phyloP scores from a whole-genome alignment of 208 protist species.

The Naegleria lovaniensis region DNA sequence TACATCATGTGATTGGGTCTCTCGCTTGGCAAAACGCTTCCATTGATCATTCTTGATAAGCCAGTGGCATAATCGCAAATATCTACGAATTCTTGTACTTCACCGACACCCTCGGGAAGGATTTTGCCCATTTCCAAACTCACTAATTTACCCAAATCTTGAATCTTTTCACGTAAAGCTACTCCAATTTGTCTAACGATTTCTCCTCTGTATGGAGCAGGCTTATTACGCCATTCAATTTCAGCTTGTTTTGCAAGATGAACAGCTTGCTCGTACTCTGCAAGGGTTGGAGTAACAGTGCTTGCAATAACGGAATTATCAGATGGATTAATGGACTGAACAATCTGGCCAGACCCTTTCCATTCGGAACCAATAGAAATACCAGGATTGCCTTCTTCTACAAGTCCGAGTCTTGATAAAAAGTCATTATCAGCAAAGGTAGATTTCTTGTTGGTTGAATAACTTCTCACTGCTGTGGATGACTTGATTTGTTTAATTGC shows the following conservation, averaged over 20 bases:
- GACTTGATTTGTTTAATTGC: too few relatives aligned
- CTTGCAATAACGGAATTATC: conserved; percentile 45
- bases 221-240: conserved; percentile 35
- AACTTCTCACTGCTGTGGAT: too few relatives aligned
- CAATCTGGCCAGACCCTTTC: conserved; percentile 32
- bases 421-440: conserved; percentile 29
- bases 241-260: conserved; percentile 20
- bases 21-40: conserved; percentile 54
- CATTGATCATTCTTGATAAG: conserved; percentile 48
- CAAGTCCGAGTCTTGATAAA: conserved; percentile 44
- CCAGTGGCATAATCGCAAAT: conserved; percentile 67
- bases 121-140: conserved; percentile 73
- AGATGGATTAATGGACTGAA: conserved; percentile 40
- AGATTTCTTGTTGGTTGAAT: background rate
- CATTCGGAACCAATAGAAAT: conserved; percentile 49
- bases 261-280: conserved; percentile 37
- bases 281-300: conserved; percentile 27
- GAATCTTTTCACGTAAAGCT: conserved; percentile 45
- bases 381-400: conserved; percentile 47
- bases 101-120: conserved; percentile 53
- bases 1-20: conserved; percentile 51
- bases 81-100: conserved; percentile 72
- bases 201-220: conserved; percentile 59
- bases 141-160: conserved; percentile 51
- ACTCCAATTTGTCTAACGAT: conserved; percentile 61